phyloP scores from a whole-genome alignment of 371 early-diverging fungal species.

The Lichtheimia ornata region DNA sequence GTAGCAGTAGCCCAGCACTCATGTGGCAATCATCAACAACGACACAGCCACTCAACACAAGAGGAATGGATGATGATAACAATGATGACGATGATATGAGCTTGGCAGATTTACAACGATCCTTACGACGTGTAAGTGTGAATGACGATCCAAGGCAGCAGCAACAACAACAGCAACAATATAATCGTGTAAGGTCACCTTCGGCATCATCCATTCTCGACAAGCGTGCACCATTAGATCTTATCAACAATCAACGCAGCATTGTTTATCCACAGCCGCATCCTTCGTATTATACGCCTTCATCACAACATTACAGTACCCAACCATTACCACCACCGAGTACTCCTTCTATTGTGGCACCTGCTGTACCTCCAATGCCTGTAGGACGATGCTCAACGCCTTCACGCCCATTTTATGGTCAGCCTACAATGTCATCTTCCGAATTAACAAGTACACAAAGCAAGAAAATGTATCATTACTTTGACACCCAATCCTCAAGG shows the following conservation, averaged over 20 bases:
- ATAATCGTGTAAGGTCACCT: conserved; percentile 18
- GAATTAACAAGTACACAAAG: conserved; percentile 6
- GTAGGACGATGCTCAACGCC: neutral
- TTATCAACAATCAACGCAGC: neutral
- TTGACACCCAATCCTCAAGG: neutral
- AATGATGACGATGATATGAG: conserved; percentile 37
- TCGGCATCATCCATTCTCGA: conserved; percentile 32
- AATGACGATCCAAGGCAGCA: conserved; percentile 7
- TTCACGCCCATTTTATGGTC: conserved; percentile 1
- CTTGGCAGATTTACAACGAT: conserved; percentile 35
- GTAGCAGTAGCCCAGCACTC: conserved; percentile 11
- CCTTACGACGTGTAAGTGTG: conserved; percentile 21
- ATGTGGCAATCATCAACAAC: conserved; percentile 4
- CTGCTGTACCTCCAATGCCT: conserved; percentile 30
- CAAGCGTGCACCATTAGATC: conserved; percentile 4
- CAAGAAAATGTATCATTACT: conserved; percentile 7
- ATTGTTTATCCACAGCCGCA: neutral
- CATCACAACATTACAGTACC: neutral
- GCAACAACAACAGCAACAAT: conserved; percentile 14
- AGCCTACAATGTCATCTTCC: conserved; percentile 10
- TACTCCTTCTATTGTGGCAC: conserved; percentile 24
- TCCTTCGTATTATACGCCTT: neutral
- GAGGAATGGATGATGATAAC: neutral
- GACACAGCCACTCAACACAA: neutral
- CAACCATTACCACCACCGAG: conserved; percentile 4